Percentiles rank a stretch among this genome's conserved stretches.
phyloP scores from a whole-genome alignment of 2,329 filamentous ascomycete species.

The Cladosporium sp. region DNA sequence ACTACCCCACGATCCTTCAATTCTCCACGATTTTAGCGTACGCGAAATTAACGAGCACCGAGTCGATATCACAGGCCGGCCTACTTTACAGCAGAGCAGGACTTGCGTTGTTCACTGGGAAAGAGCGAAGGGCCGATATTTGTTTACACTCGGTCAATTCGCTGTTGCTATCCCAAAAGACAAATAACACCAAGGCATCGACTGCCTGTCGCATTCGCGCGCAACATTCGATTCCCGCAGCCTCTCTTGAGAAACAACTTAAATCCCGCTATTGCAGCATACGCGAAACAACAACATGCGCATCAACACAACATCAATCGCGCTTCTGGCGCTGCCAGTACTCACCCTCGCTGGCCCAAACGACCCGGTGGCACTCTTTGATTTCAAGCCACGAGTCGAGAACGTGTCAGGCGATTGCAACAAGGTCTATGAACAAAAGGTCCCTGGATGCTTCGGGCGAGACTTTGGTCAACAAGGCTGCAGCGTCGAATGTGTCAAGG shows the following conservation, averaged over 20 bases:
- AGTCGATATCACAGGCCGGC: not conserved
- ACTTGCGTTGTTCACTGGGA: not conserved
- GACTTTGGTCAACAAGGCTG: conserved; percentile 37
- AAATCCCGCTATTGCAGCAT: not conserved
- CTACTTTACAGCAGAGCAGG: not conserved
- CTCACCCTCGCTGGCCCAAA: conserved; percentile 30
- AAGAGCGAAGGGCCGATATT: not conserved
- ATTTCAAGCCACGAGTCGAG: conserved; percentile 41
- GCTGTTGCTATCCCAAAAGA: not conserved
- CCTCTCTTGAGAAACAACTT: not conserved
- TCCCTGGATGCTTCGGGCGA: conserved; percentile 35
- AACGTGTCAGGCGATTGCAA: conserved; percentile 38
- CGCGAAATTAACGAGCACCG: not conserved
- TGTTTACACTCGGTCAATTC: not conserved
- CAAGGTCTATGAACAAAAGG: conserved; percentile 37
- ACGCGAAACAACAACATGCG: conserved; percentile 12
- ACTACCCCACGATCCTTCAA: conserved; percentile 1
- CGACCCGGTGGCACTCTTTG: conserved; percentile 37
- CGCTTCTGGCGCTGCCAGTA: conserved; percentile 24
- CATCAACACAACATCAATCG: conserved; percentile 11
- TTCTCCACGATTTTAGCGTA: not conserved
- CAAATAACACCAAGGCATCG: not conserved
- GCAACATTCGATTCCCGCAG: not conserved
- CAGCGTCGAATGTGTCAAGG: conserved; percentile 37
- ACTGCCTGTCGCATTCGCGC: not conserved